Evolutionary conservation across 2,329 filamentous ascomycete genomes (phyloP).

Genomic region (Ophiocordyceps polyrhachis-furcata): DNA sequence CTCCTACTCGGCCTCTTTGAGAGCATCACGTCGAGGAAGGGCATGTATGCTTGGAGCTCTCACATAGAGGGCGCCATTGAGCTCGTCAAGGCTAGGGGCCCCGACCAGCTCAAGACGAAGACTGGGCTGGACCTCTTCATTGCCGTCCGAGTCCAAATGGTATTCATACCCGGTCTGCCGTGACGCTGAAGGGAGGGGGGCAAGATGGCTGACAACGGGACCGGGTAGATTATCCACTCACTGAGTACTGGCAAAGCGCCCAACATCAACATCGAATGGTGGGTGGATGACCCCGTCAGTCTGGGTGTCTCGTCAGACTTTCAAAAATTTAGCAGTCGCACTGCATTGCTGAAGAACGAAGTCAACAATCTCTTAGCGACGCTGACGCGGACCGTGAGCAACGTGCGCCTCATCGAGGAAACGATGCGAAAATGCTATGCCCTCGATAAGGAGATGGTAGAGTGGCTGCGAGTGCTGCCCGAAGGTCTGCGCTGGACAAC

Average conservation of each 20-base stretch:
- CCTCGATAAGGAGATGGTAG: constrained; percentile 30
- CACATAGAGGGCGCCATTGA: constrained; percentile 44
- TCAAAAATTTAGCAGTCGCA: constrained; percentile 31
- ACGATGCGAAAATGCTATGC: constrained; percentile 31
- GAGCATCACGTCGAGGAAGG: constrained; percentile 35
- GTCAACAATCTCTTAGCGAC: constrained; percentile 29
- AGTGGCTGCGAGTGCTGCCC: constrained; percentile 30
- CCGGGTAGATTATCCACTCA: constrained; percentile 31
- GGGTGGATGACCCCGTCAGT: constrained; percentile 30
- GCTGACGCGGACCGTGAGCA: constrained; percentile 25
- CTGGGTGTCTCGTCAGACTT: constrained; percentile 25
- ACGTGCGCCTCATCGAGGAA: constrained; percentile 28
- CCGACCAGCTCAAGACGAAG: constrained; percentile 31
- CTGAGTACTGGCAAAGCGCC: constrained; percentile 32
- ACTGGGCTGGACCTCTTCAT: constrained; percentile 35
- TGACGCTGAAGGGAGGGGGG: not conserved
- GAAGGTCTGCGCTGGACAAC: constrained; percentile 28
- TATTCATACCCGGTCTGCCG: constrained; percentile 7
- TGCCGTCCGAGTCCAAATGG: constrained; percentile 40
- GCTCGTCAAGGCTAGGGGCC: constrained; percentile 36
- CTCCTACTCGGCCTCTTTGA: constrained; percentile 41
- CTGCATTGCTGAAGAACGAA: constrained; percentile 33
- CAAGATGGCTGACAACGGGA: not conserved
- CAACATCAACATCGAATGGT: constrained; percentile 36
- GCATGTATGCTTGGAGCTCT: constrained; percentile 38